Evolutionary conservation across 1,284 basidiomycete genomes (phyloP).

Genomic region (Sporisorium sorghi): DNA sequence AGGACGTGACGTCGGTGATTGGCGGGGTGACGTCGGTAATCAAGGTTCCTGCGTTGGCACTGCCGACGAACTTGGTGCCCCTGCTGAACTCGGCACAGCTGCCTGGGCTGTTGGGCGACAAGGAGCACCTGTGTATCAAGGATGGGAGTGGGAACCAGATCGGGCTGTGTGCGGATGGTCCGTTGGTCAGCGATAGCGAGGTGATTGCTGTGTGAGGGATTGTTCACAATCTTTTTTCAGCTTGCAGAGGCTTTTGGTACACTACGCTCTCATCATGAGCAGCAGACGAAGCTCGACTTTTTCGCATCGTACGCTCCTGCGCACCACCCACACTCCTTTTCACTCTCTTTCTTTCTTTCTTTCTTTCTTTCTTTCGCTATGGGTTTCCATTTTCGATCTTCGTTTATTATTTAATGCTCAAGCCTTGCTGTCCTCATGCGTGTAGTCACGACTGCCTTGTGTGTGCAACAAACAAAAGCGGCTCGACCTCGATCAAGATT

Average conservation of each 20-base stretch:
- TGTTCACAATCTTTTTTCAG: too few species aligned
- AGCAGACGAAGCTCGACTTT: background rate
- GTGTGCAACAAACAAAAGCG: too few species aligned
- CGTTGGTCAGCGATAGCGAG: constrained; percentile 39
- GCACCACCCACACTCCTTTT: background rate
- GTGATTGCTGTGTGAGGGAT: constrained; percentile 15
- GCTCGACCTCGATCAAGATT: too few species aligned
- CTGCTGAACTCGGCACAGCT: constrained; percentile 25
- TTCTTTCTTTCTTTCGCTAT: too few species aligned
- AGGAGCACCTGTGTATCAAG: constrained; percentile 35
- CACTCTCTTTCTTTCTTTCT: background rate
- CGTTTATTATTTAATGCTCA: background rate
- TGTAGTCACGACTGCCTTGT: too few species aligned
- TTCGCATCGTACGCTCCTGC: background rate
- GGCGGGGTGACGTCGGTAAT: constrained; percentile 29
- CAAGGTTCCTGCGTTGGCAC: constrained; percentile 16
- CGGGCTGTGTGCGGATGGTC: constrained; percentile 27
- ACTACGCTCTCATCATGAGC: too few species aligned
- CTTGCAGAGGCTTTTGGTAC: too few species aligned
- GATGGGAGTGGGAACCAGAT: constrained; percentile 32
- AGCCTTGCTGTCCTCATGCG: background rate
- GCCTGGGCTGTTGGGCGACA: constrained; percentile 28
- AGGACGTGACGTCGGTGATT: constrained; percentile 29
- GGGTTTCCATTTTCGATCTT: background rate
- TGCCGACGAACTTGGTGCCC: constrained; percentile 33